Percentiles rank a stretch among this genome's conserved stretches.
These are phyloP conservation scores for Fusarium sp. DNA, from an alignment of 2,329 filamentous ascomycete species.

Conservation along the genomic window DNA sequence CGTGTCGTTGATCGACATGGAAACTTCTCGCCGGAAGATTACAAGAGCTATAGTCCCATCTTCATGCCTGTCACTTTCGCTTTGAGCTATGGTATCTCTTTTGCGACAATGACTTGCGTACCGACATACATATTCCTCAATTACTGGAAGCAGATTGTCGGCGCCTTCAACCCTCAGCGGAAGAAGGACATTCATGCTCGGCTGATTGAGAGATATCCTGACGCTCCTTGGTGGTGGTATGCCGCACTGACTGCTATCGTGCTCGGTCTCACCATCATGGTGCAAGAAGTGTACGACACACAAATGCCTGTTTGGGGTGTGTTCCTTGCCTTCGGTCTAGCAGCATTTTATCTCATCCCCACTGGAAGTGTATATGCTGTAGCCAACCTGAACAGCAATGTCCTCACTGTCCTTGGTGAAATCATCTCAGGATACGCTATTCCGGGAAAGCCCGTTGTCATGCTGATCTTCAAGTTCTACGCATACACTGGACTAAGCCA, in stretches of 20 bases:
- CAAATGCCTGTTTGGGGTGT: slow-evolving; percentile 4
- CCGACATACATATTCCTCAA: background rate
- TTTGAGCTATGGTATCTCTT: background rate
- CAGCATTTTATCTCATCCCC: background rate
- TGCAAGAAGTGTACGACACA: background rate
- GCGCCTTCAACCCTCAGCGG: background rate
- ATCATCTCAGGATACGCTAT: background rate
- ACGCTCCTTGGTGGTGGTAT: slow-evolving; percentile 2
- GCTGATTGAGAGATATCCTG: background rate
- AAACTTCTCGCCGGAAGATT: background rate
- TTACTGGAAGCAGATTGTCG: background rate
- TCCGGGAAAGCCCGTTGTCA: background rate
- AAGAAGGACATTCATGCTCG: slow-evolving; percentile 2
- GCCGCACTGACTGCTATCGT: background rate
- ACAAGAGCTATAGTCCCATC: background rate
- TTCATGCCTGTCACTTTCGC: background rate
- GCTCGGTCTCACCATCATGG: background rate
- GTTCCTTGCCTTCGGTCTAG: background rate
- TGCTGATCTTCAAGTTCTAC: slow-evolving; percentile 5
- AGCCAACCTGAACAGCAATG: background rate
- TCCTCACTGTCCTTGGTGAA: background rate
- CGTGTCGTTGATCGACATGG: background rate
- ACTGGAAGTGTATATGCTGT: background rate
- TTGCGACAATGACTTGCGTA: background rate
- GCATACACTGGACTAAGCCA: background rate